Evolutionary conservation across 106 monocot genomes (phyloP), one percentile per base, ranked within the genome.

Genomic region (Platanthera zijinensis): DNA sequence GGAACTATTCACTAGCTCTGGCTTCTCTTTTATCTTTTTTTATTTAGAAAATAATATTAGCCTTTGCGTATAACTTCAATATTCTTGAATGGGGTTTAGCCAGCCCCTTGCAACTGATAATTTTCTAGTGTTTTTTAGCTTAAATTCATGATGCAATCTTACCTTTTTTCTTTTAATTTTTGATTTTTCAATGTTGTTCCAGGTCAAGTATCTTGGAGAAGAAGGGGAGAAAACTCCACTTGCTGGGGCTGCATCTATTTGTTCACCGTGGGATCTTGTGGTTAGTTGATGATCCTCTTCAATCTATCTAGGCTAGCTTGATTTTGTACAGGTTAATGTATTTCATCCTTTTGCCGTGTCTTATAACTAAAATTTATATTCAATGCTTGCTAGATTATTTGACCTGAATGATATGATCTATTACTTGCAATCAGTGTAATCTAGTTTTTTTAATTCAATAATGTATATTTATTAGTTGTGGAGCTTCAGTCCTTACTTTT

Each of bases 171-270:
- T 13, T 66, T 66, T n/a, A 10, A 30, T 32, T 30, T 48, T 48
- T 70, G 2, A 45, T 6, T 48, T 70, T 0, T 17, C 48, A 8
- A 15, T 70, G 48, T 15, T 8, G 48, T 72, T 81, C 62, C 80
- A 97, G 96, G 96, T 97, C 17, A 97, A 97, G 73, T 97, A 97
- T 87, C 85, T 97, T 73, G 96, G 96, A 80, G 96, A 97, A 73
- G 93, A 97, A 72, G 89, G 94, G 72, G 93, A 91, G 69, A 87
- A 82, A 70, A 94, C 93, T 73, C 96, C 96, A 78, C 28, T 97
- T 72, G 89, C 89, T 83, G 96, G 93, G 79, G 96, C 93, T 77
- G 87, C 87, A 78, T 87, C 96, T 73, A 82, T 97, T 77, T 97
- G 96, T 62, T 97, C 96, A 63, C 91, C 96, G 52, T 97, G 93